Conservation (phyloP, 805 yeast genomes). For the Starmera quercuum region DNA sequence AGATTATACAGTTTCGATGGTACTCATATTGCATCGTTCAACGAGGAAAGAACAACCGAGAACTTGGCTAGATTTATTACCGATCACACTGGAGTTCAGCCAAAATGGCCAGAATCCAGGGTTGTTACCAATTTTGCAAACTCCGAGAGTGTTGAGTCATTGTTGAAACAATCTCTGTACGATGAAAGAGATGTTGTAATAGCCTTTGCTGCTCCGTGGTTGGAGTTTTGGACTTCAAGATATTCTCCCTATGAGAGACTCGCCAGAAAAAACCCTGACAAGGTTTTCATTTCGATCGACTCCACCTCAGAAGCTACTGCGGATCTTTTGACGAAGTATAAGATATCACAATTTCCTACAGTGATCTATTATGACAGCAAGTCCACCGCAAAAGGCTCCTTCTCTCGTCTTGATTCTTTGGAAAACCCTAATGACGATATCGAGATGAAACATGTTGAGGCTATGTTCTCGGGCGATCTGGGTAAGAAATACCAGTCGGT, state of each 20-base stretch:
- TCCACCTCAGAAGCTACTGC: constrained; percentile 20
- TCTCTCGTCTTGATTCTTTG: background rate
- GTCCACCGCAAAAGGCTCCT: background rate
- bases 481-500: background rate
- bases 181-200: constrained; percentile 18
- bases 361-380: constrained; percentile 15
- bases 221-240: constrained; percentile 23
- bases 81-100: constrained; percentile 25
- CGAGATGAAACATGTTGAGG: background rate
- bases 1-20: constrained; percentile 36
- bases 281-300: constrained; percentile 27
- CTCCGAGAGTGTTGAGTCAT: constrained; percentile 8
- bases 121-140: constrained; percentile 8
- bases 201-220: constrained; percentile 30
- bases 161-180: background rate
- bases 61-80: constrained; percentile 23
- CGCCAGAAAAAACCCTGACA: constrained; percentile 16
- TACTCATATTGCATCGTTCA: constrained; percentile 29
- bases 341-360: constrained; percentile 25
- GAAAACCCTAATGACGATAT: background rate
- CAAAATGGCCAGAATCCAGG: constrained; percentile 21
- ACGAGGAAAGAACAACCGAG: constrained; percentile 24
- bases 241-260: constrained; percentile 25
- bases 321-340: constrained; percentile 18
- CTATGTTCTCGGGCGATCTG: background rate